phyloP scores from a whole-genome alignment of 108 stramenopile species.

The Skeletonema marinoi region DNA sequence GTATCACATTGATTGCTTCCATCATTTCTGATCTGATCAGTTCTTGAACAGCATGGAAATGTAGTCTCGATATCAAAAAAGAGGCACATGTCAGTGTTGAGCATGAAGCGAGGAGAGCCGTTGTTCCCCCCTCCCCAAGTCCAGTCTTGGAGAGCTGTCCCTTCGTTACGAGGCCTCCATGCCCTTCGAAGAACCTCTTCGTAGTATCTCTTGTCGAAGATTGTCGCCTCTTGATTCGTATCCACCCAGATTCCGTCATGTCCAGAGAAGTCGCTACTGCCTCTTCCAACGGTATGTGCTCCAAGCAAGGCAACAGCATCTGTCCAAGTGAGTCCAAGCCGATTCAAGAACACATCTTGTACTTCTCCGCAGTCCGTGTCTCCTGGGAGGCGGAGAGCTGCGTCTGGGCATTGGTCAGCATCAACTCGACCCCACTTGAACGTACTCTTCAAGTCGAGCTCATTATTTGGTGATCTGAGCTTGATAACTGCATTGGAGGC shows the following conservation, averaged over 20 bases:
- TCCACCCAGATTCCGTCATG: constrained; percentile 46
- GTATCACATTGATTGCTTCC: background rate
- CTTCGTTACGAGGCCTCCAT: constrained; percentile 19
- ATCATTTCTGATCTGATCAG: background rate
- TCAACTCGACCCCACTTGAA: no score
- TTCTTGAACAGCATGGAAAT: constrained; percentile 15
- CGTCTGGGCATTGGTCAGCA: background rate
- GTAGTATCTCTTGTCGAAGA: constrained; percentile 42
- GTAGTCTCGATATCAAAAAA: background rate
- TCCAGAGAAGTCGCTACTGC: constrained; percentile 21
- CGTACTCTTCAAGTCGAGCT: no score
- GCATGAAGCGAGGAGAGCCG: background rate
- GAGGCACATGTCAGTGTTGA: no score
- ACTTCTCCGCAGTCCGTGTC: constrained; percentile 17
- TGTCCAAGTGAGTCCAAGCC: constrained; percentile 24
- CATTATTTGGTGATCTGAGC: constrained; percentile 1
- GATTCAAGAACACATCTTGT: background rate
- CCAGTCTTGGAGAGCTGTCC: constrained; percentile 17
- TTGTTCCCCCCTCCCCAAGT: background rate
- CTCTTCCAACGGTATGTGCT: constrained; percentile 42
- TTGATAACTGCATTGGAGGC: constrained; percentile 26
- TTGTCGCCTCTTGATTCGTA: constrained; percentile 12
- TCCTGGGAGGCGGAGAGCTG: constrained; percentile 19
- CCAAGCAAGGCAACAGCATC: constrained; percentile 53
- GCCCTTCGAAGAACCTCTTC: constrained; percentile 4